Evolutionary conservation across 2,329 filamentous ascomycete genomes (phyloP), one percentile per base, ranked within the genome.

Genomic region (Cladosporium colombiae): DNA sequence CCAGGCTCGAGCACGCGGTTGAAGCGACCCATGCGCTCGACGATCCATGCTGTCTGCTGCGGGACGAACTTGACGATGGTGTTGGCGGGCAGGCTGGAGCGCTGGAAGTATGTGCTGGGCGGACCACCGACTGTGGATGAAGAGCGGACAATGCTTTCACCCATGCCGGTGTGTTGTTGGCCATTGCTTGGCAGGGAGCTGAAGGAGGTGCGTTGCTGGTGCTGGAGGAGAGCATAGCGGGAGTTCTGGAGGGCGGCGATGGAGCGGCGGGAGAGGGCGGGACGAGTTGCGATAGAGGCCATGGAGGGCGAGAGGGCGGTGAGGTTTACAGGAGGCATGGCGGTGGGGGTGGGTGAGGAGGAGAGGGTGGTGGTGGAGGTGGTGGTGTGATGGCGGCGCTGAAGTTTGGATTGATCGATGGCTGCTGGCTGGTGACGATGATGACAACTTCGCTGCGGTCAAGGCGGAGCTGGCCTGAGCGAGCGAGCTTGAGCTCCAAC

Each of bases 41-140:
- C 95, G 67, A 99, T 94, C 95, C 95, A 99, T 78, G 95, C 95
- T 73, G 94, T 98, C 83, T 99, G 95, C 81, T 99, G 95, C n/a
- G 95, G 95, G 50, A 99, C 95, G 80, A 98, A 99, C 67, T 94
- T 92, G 73, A 99, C 84, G 69, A 99, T 84, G 4, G 95, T 99
- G 81, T 99, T 99, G 72, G 93, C 91, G 31, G 95, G 95, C 62
- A 97, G 84, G 25, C 83, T 79, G 53, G 82, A 81, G 55, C 83
- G 80, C 66, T 78, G 76, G 68, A 79, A 79, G 72, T 79, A 79
- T 31, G 71, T 73, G 66, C 65, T 73, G 6, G 76, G 75, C 18
- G 73, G 68, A 2, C 74, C 74, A 52, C 70, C 68, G 29, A 68
- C 53, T 29, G 69, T 67, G 35, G 71, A 71, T 2, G 72, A 67